A percentile compares a stretch with the other conserved stretches of the same genome.
These are phyloP conservation scores for Paracorniculantispora psalliotae DNA, from an alignment of 2,329 filamentous ascomycete genomes.

Conservation along the genomic window DNA sequence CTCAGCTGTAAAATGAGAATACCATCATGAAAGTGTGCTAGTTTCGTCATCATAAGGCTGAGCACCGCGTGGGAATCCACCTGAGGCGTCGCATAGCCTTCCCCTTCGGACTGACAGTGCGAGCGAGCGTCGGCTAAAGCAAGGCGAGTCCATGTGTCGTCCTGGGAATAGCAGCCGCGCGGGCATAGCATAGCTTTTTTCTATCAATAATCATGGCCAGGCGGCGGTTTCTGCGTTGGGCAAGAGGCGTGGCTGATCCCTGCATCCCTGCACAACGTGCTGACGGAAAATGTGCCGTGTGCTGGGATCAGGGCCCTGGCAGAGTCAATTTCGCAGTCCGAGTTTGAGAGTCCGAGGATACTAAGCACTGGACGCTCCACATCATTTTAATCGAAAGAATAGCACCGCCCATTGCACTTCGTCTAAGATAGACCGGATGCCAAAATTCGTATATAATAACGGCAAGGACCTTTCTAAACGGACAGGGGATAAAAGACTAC, in stretches of 20 bases:
- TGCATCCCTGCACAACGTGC: background rate
- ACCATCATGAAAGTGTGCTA: too few species aligned
- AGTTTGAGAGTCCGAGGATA: constrained; percentile 5
- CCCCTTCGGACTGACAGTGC: background rate
- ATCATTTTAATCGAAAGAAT: background rate
- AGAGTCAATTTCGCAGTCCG: background rate
- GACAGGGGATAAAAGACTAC: too few species aligned
- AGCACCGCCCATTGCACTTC: background rate
- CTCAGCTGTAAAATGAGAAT: background rate
- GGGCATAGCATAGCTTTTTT: background rate
- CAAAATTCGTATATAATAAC: background rate
- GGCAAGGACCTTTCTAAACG: background rate
- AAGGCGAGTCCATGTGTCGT: background rate
- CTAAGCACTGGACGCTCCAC: background rate
- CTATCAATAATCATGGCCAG: background rate
- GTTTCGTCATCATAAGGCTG: background rate
- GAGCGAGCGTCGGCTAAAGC: background rate
- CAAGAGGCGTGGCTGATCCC: background rate
- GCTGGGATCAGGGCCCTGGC: background rate
- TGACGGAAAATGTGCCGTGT: background rate
- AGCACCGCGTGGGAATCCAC: background rate
- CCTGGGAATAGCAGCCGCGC: background rate
- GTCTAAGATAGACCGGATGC: background rate
- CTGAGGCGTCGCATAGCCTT: background rate
- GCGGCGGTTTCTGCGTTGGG: background rate